Evolutionary conservation across 805 yeast genomes (phyloP).

Genomic region (Candida peoriensis): DNA sequence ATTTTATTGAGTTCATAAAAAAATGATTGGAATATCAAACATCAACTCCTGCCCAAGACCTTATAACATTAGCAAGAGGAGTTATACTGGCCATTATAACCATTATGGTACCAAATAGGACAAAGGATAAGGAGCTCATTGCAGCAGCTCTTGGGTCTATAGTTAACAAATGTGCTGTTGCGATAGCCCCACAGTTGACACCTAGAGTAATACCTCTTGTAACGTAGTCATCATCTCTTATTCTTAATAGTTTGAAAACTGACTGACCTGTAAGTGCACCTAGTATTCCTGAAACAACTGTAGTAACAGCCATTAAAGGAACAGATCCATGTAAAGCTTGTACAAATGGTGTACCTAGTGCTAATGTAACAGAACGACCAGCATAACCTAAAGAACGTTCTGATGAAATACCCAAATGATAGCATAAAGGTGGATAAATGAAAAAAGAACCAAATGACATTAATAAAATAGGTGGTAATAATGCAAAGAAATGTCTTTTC

Average conservation of each 20-base stretch:
- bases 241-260: constrained; percentile 39
- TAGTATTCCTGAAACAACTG: constrained; percentile 69
- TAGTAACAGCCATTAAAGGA: constrained; percentile 72
- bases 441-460: constrained; percentile 57
- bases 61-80: constrained; percentile 44
- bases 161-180: constrained; percentile 67
- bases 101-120: constrained; percentile 69
- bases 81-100: constrained; percentile 59
- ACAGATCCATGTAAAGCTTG: constrained; percentile 62
- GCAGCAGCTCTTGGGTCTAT: constrained; percentile 79
- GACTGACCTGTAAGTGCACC: constrained; percentile 65
- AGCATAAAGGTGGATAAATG: constrained; percentile 65
- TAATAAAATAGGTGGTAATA: constrained; percentile 54
- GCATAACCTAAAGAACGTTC: constrained; percentile 66
- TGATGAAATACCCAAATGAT: constrained; percentile 57
- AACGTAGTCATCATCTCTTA: constrained; percentile 60
- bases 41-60: constrained; percentile 45
- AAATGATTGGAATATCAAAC: no score
- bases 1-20: no score
- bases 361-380: constrained; percentile 75
- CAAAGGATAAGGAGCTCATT: constrained; percentile 66
- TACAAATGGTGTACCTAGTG: constrained; percentile 72
- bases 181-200: constrained; percentile 76
- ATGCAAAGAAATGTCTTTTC: constrained; percentile 47
- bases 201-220: constrained; percentile 76